Base-by-base conservation (phyloP, 306 rosid genomes). In the Casuarina glauca region DNA sequence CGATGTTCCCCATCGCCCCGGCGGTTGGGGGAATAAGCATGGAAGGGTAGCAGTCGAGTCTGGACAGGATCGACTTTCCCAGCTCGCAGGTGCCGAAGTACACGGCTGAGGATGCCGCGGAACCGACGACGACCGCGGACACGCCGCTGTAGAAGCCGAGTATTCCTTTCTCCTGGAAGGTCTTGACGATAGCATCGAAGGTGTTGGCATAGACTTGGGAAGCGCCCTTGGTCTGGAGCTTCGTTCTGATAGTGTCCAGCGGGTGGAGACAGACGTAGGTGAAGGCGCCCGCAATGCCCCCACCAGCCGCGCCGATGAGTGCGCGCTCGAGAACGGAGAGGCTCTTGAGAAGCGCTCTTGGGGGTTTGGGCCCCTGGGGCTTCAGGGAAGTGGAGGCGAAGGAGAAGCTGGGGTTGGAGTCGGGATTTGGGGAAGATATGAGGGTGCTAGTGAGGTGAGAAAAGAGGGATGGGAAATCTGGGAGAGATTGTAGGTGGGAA, bases 271-370 rank as follows among this genome's bases (percentile, higher is more conserved):
- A 95, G 4, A 90, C 96, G 79, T 92, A 89, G 45, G 98, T 94
- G 83, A 95, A 95, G n/a, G 98, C 98, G 1, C 98, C 98, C 1
- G 98, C 97, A 17, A 92, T 86, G 44, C 96, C 94, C 0, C 98
- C 98, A 1, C 87, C 98, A 6, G 76, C 91, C 0, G 95, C 98
- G 35, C 98, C 98, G 68, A 95, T 91, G 71, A 92, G 79, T 41
- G 97, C 92, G 3, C 97, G 93, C 35, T 95, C 98, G 75, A 89
- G 11, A 72, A 92, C 86, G n/a, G 98, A 70, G 54, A 94, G 92
- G 69, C 75, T 77, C 72, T 84, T 88, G 50, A 87, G 63, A 4
- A 92, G 80, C 66, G 86, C 35, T 48, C 85, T 46, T 71, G 83
- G 70, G 83, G 89, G 73, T 11, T 39, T 66, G 2, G 35, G 13